Conservation (phyloP, 352 stramenopile species). For the Pythium graminicola region DNA sequence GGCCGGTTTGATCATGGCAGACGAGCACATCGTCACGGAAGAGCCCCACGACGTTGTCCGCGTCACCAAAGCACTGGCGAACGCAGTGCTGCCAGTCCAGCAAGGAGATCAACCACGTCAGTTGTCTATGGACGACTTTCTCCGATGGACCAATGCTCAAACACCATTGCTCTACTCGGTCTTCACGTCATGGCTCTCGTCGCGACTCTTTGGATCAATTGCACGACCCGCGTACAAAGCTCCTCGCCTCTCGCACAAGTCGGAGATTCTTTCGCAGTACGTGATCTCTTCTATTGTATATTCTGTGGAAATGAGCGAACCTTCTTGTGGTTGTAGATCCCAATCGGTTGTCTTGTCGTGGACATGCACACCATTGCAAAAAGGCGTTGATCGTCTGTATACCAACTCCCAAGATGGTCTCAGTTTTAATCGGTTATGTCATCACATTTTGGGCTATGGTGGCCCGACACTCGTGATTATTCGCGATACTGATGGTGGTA, state of each 20-base stretch:
- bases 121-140: slow-evolving; percentile 51
- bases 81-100: slow-evolving; percentile 28
- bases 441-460: slow-evolving; percentile 75
- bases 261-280: slow-evolving; percentile 66
- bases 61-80: slow-evolving; percentile 37
- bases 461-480: slow-evolving; percentile 66
- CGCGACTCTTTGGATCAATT: slow-evolving; percentile 42
- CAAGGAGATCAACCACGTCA: slow-evolving; percentile 19
- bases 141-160: slow-evolving; percentile 51
- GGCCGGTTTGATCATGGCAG: slow-evolving; percentile 48
- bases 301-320: neutral
- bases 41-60: slow-evolving; percentile 27
- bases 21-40: slow-evolving; percentile 21
- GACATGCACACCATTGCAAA: slow-evolving; percentile 53
- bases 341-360: slow-evolving; percentile 60
- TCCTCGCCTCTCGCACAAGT: slow-evolving; percentile 48
- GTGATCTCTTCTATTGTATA: neutral
- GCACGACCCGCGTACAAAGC: slow-evolving; percentile 44
- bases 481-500: slow-evolving; percentile 47
- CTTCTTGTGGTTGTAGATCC: slow-evolving; percentile 28
- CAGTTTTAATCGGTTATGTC: slow-evolving; percentile 79
- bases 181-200: slow-evolving; percentile 67
- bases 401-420: slow-evolving; percentile 73
- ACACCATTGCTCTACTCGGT: slow-evolving; percentile 70
- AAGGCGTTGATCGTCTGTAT: slow-evolving; percentile 56